Percentiles rank a stretch among this genome's conserved stretches.
These are phyloP conservation scores for Staphylotrichum longicolle DNA, from an alignment of 495 filamentous ascomycete species.

Conservation along the genomic window DNA sequence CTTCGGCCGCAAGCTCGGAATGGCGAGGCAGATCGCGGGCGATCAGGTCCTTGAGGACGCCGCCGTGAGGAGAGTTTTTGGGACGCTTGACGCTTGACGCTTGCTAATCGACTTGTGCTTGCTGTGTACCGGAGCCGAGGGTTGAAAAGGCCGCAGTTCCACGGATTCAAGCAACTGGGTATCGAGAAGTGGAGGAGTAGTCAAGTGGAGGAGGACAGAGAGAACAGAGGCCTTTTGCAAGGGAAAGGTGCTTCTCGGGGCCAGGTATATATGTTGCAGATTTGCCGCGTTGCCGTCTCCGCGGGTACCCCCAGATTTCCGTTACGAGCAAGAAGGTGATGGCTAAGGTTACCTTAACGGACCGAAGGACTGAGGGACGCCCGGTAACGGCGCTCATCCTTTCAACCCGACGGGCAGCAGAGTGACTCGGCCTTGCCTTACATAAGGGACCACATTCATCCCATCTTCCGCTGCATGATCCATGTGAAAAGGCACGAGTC, in stretches of 20 bases:
- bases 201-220: background rate
- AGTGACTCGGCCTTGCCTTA: background rate
- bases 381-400: constrained; percentile 22
- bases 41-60: constrained; percentile 93
- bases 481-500: background rate
- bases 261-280: constrained; percentile 16
- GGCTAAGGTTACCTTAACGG: background rate
- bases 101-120: too few species aligned
- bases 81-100: too few species aligned
- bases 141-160: background rate
- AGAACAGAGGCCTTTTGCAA: background rate
- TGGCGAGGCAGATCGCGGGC: constrained; percentile 83
- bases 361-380: constrained; percentile 6
- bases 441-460: background rate
- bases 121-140: constrained; percentile 3
- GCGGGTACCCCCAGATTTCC: constrained; percentile 11
- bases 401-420: background rate
- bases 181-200: background rate
- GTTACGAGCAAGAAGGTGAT: background rate
- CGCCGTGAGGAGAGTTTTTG: constrained; percentile 80
- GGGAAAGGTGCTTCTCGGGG: background rate
- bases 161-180: background rate
- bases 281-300: constrained; percentile 21
- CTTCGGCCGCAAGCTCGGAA: constrained; percentile 72
- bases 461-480: too few species aligned